Conservation (phyloP, 495 filamentous ascomycete genomes). For the Pyrenula massariospora region DNA sequence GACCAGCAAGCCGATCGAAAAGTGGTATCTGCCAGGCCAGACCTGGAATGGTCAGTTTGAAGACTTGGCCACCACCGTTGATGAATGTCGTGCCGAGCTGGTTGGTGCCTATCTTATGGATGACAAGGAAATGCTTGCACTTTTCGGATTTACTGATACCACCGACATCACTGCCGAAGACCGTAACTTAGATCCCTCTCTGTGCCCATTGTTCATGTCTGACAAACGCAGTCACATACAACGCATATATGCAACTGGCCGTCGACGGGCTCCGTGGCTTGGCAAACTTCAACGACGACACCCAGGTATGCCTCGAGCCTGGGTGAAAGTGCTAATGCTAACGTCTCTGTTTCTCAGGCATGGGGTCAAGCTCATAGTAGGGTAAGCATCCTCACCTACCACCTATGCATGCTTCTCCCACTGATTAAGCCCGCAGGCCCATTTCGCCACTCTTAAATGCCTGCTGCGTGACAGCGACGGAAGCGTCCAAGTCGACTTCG, state of each 20-base stretch:
- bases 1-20: conserved; percentile 60
- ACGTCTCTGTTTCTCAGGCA: too few species aligned
- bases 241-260: conserved; percentile 29
- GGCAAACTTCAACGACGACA: conserved; percentile 23
- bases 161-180: conserved; percentile 21
- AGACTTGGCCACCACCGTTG: conserved; percentile 50
- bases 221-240: conserved; percentile 25
- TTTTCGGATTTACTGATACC: conserved; percentile 18
- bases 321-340: too few species aligned
- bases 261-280: conserved; percentile 31
- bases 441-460: conserved; percentile 28
- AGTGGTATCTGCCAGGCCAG: conserved; percentile 86
- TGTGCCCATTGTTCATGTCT: neutral
- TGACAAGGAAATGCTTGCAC: conserved; percentile 21
- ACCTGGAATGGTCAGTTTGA: conserved; percentile 92
- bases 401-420: neutral
- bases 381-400: conserved; percentile 9
- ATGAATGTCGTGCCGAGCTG: conserved; percentile 36
- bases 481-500: conserved; percentile 15
- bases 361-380: conserved; percentile 34
- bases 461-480: conserved; percentile 21
- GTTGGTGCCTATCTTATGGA: conserved; percentile 30
- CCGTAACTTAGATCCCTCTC: conserved; percentile 8
- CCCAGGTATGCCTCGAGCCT: conserved; percentile 14
- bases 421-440: conserved; percentile 15